These are phyloP conservation scores for Kernera saxatilis DNA, from an alignment of 345 rosid species.

Conservation along the genomic window DNA sequence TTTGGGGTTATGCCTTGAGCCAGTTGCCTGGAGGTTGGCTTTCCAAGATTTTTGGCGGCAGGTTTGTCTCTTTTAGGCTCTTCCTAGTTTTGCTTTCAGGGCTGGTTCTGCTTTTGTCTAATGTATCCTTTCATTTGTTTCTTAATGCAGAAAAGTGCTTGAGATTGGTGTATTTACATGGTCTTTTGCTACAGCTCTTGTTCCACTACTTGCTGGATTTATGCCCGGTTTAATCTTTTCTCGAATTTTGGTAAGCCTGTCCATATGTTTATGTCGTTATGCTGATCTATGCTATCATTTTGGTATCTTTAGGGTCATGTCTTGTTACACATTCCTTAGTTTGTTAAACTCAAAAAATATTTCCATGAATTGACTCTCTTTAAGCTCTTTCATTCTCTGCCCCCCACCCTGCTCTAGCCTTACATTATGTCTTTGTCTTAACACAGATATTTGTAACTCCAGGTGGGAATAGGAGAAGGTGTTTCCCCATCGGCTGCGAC, in stretches of 20 bases:
- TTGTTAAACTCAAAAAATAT: neutral
- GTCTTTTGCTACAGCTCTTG: constrained; percentile 85
- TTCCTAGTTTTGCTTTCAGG: neutral
- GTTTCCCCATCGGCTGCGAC: constrained; percentile 98
- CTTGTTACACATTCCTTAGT: neutral
- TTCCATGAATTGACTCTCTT: neutral
- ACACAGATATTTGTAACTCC: constrained; percentile 35
- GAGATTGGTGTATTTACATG: constrained; percentile 80
- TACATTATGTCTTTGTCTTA: constrained; percentile 31
- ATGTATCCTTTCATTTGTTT: neutral
- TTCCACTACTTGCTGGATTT: constrained; percentile 78
- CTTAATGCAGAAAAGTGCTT: constrained; percentile 63
- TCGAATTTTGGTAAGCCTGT: constrained; percentile 61
- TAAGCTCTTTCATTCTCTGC: neutral
- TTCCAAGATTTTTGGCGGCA: constrained; percentile 84
- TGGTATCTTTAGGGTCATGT: neutral
- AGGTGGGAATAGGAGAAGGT: constrained; percentile 99
- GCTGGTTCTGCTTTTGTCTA: neutral
- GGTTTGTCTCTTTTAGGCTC: constrained; percentile 44
- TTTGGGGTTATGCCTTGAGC: constrained; percentile 95
- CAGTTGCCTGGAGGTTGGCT: constrained; percentile 98
- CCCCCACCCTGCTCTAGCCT: constrained; percentile 28
- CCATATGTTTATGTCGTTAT: neutral
- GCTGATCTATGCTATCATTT: neutral
- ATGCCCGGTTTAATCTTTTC: constrained; percentile 84